These are phyloP conservation scores for Colletotrichum camelliae DNA, from an alignment of 2,329 filamentous ascomycete genomes.

Conservation along the genomic window DNA sequence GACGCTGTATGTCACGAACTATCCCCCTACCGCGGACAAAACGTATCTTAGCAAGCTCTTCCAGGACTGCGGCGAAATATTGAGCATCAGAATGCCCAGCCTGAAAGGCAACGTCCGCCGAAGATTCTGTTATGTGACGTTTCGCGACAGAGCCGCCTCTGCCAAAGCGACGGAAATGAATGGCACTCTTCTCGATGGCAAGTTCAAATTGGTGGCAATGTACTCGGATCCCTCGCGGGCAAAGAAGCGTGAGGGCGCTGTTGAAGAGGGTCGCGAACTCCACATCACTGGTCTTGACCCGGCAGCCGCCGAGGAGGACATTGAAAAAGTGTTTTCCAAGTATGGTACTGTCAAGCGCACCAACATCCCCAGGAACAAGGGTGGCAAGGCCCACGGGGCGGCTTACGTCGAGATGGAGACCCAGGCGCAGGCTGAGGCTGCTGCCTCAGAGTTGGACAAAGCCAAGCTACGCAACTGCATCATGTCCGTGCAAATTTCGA, in stretches of 20 bases:
- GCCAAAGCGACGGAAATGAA: slow-evolving; percentile 76
- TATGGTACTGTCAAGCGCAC: slow-evolving; percentile 78
- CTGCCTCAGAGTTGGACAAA: slow-evolving; percentile 72
- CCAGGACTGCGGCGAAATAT: slow-evolving; percentile 77
- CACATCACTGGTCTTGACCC: slow-evolving; percentile 75
- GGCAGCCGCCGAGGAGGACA: slow-evolving; percentile 67
- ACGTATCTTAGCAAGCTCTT: slow-evolving; percentile 72
- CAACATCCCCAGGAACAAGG: slow-evolving; percentile 71
- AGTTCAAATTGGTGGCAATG: slow-evolving; percentile 74
- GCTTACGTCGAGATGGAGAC: slow-evolving; percentile 80
- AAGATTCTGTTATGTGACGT: slow-evolving; percentile 96
- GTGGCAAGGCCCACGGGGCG: slow-evolving; percentile 75
- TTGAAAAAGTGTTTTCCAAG: slow-evolving; percentile 74
- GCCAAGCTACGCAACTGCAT: slow-evolving; percentile 72
- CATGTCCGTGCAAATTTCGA: slow-evolving; percentile 68
- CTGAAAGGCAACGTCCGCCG: slow-evolving; percentile 88
- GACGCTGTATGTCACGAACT: slow-evolving; percentile 91
- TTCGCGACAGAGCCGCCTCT: slow-evolving; percentile 71
- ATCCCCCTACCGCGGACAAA: slow-evolving; percentile 78
- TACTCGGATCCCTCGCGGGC: slow-evolving; percentile 84
- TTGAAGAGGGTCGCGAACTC: slow-evolving; percentile 87
- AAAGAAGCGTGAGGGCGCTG: slow-evolving; percentile 79
- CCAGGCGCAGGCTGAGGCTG: slow-evolving; percentile 70
- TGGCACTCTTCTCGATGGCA: slow-evolving; percentile 70
- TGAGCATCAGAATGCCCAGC: slow-evolving; percentile 88